Conservation (phyloP, 805 yeast species). For the Kodamaea restingae region DNA sequence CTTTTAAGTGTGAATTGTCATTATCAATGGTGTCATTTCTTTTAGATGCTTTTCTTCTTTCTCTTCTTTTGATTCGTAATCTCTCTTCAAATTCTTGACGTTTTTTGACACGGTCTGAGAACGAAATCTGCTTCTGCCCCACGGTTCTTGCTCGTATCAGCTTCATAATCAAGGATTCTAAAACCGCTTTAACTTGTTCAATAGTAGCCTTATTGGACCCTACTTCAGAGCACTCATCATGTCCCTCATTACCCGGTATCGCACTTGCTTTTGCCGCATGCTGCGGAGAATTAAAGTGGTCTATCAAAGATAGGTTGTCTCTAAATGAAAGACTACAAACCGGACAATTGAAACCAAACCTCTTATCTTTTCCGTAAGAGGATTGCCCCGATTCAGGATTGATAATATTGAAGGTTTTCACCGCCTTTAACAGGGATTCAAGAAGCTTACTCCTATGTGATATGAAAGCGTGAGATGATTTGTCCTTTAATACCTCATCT, state of each 20-base stretch:
- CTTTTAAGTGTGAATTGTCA: slow-evolving; percentile 21
- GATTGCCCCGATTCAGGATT: slow-evolving; percentile 18
- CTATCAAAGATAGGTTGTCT: slow-evolving; percentile 76
- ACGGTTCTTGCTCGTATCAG: slow-evolving; percentile 15
- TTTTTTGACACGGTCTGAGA: slow-evolving; percentile 38
- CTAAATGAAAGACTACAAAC: slow-evolving; percentile 75
- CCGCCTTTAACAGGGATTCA: slow-evolving; percentile 28
- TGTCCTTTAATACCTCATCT: slow-evolving; percentile 10
- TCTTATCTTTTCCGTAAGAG: slow-evolving; percentile 41
- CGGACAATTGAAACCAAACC: slow-evolving; percentile 84
- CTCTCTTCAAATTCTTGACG: slow-evolving; percentile 37
- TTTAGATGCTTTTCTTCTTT: slow-evolving; percentile 20
- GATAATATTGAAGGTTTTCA: slow-evolving; percentile 32
- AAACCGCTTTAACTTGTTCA: slow-evolving; percentile 29
- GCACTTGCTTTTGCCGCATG: slow-evolving; percentile 46
- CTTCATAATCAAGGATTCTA: slow-evolving; percentile 27
- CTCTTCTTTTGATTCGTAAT: slow-evolving; percentile 24
- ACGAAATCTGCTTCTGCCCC: slow-evolving; percentile 19
- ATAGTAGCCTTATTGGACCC: slow-evolving; percentile 34
- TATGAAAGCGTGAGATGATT: slow-evolving; percentile 18
- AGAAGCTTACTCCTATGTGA: slow-evolving; percentile 32
- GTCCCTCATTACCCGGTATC: slow-evolving; percentile 12
- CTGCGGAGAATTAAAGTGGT: slow-evolving; percentile 75
- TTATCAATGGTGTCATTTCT: slow-evolving; percentile 11
- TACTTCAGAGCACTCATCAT: slow-evolving; percentile 22